Base-by-base conservation (phyloP, 441 rosid species). In the Euphorbia corollata region DNA sequence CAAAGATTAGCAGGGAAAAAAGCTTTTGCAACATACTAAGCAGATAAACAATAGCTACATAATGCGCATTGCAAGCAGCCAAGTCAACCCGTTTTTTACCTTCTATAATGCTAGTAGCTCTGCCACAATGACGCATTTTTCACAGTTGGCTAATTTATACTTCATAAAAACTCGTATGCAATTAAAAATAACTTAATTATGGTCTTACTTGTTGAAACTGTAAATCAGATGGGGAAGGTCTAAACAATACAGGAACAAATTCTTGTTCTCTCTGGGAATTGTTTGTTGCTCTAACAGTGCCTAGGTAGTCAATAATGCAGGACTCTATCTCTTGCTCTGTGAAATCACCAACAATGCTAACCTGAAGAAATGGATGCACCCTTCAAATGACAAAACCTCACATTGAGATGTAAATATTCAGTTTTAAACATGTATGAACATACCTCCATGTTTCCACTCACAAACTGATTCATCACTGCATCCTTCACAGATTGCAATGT, bases 371-470 rank as follows among this genome's bases (percentile, higher is more conserved):
- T 70, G 54, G 75, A 61, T 54, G 63, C 69, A 50, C 1, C n/a
- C 19, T 56, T 73, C 27, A 63, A 57, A 68, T 36, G 45, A 66
- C 59, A 41, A 72, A 75, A 74, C 63, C 54, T 34, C 60, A 56
- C 24, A 59, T 72, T 51, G 43, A 56, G 36, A 65, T 56, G 68
- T 48, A 48, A 30, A 47, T 15, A 54, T 56, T 59, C 54, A 57
- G 64, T 36, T 63, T 69, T 4, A 68, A 71, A 48, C 62, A 65
- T 18, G 69, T 59, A 55, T 71, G 47, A 60, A 73, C 69, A 27
- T 63, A 85, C 99, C 98, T 96, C 99, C 98, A 96, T 89, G 81
- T 96, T 96, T 73, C 83, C 86, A 76, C 91, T 96, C 51, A 90
- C 83, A 82, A 96, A 90, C 76, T 96, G 98, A 77, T 83, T 86